Evolutionary conservation across 2,329 filamentous ascomycete species (phyloP), one percentile per base, ranked within the genome.

Genomic region (Diaporthe amygdali): DNA sequence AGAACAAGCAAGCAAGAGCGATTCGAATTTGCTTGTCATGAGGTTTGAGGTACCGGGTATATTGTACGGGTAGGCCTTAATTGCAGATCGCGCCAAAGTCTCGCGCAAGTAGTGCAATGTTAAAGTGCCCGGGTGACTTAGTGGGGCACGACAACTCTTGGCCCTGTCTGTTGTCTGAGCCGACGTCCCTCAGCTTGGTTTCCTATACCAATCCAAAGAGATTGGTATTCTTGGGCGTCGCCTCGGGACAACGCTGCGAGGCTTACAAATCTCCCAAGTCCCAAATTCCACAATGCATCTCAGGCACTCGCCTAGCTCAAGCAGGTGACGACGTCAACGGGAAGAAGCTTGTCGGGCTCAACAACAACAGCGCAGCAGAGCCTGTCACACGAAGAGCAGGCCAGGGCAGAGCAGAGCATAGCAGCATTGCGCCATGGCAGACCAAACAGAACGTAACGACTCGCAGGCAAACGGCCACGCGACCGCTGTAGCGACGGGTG

Each of bases 361-460:
- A 22, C 32, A n/a, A 22, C 22, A 20, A 25, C 10, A 22, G 20
- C 44, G 17, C 22, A 51, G 15, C 46, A 67, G 22, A 67, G 20
- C 37, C 47, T 25, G n/a, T 17, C 30, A 12, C 17, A 34, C 51
- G 17, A 34, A 27, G 41, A 37, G 3, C 59, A 37, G n/a, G 10
- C 12, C n/a, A 39, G 37, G 37, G 15, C n/a, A 20, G 14, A 8
- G 6, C 6, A 22, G n/a, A 32, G 15, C n/a, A 49, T 20, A 20
- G 30, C 30, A 25, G 30, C 30, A 3, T 30, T 14, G 44, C 59
- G 32, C 59, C 41, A 85, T 85, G 83, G 79, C 82, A 20, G 79
- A 81, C 41, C 81, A 84, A 39, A 78, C 79, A 41, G 78, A 75
- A 72, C 44, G 44, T n/a, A 22, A 49, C 44, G 79, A 81, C 73